These are phyloP conservation scores for Gossypium trilobum DNA, from an alignment of 441 rosid species.

Conservation along the genomic window DNA sequence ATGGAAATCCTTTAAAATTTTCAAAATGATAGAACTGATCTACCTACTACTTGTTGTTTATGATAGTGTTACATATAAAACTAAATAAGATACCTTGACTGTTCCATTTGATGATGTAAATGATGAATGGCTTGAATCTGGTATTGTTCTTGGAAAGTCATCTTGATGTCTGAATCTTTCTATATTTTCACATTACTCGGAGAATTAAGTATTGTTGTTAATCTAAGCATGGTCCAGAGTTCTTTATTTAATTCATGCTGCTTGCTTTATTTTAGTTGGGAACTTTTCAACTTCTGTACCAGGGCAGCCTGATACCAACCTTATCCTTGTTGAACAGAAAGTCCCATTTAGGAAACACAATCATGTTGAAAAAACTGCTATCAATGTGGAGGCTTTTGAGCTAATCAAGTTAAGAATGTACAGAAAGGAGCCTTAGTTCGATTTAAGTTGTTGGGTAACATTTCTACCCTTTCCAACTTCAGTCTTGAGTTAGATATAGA, in stretches of 20 bases:
- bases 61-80: background rate
- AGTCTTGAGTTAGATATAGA: background rate
- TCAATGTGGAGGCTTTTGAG: slow-evolving; percentile 33
- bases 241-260: slow-evolving; percentile 1
- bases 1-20: background rate
- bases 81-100: background rate
- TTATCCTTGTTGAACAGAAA: slow-evolving; percentile 32
- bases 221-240: slow-evolving; percentile 1
- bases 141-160: slow-evolving; percentile 7
- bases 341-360: slow-evolving; percentile 24
- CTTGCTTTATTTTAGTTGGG: slow-evolving; percentile 16
- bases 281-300: slow-evolving; percentile 17
- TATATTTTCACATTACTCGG: background rate
- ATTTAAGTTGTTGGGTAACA: slow-evolving; percentile 16
- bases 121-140: background rate
- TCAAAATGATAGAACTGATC: background rate
- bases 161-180: background rate
- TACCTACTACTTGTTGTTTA: background rate
- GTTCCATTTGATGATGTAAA: background rate
- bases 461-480: slow-evolving; percentile 4
- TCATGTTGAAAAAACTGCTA: slow-evolving; percentile 30
- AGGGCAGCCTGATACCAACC: slow-evolving; percentile 29
- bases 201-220: slow-evolving; percentile 8
- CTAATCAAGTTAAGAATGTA: slow-evolving; percentile 36
- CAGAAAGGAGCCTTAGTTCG: slow-evolving; percentile 21